Percentiles rank a stretch among this genome's conserved stretches.
Conservation (phyloP, 75 land plant genomes). For the Sequoiadendron giganteum region DNA sequence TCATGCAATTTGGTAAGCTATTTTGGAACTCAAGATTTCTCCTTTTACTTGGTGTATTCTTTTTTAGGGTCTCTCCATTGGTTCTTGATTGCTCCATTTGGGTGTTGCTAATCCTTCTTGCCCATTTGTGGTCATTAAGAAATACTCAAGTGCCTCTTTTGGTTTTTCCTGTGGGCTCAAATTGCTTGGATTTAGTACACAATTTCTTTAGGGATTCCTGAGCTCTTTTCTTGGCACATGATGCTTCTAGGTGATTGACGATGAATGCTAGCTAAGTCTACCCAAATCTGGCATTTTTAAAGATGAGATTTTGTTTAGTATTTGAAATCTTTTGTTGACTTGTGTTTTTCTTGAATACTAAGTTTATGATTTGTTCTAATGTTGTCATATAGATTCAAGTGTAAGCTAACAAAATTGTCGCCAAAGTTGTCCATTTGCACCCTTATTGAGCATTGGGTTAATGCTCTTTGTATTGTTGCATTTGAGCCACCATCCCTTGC, state of each 20-base stretch:
- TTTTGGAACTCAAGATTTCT: not conserved
- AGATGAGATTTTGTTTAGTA: too few relatives aligned
- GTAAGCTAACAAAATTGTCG: too few relatives aligned
- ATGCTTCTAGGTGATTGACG: not conserved
- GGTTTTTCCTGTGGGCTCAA: not conserved
- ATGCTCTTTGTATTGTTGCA: too few relatives aligned
- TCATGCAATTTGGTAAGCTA: not conserved
- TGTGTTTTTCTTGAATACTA: too few relatives aligned
- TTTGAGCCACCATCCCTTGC: too few relatives aligned
- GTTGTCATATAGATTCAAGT: too few relatives aligned
- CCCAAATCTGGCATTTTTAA: too few relatives aligned
- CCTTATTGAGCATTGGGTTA: too few relatives aligned
- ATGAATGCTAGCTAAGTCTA: not conserved
- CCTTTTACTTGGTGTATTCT: not conserved
- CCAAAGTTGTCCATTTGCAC: not conserved
- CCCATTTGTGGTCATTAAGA: not conserved
- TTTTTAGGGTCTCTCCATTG: not conserved
- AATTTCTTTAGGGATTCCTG: not conserved
- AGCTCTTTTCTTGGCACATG: not conserved
- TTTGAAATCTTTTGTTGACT: too few relatives aligned
- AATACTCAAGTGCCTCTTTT: not conserved
- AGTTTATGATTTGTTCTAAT: too few relatives aligned
- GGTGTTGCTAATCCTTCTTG: not conserved
- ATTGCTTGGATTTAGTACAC: not conserved
- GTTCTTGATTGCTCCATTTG: not conserved